Evolutionary conservation across 2,329 filamentous ascomycete species (phyloP), one percentile per base, ranked within the genome.

Genomic region (Sporothrix variecibatus): DNA sequence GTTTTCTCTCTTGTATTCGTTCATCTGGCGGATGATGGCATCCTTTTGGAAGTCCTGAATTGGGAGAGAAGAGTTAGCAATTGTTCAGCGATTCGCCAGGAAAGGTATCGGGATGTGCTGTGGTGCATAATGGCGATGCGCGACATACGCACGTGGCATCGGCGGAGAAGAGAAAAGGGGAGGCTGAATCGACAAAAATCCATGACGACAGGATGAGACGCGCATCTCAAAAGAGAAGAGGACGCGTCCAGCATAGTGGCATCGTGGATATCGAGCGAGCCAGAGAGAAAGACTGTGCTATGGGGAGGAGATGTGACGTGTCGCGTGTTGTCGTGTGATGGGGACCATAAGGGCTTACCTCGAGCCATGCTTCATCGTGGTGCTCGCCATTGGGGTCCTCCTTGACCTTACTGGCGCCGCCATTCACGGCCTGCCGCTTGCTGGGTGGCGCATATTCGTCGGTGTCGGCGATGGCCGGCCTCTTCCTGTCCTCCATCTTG

Each of bases 401-500:
- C 76, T 87, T 87, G 78, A 83, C 81, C 78, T 88, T 89, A 80
- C 85, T 87, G 77, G 87, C 85, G 77, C 87, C 85, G 80, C 94
- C 94, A 87, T 97, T 98, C 78, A 95, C 89, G 73, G 94, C 93
- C 83, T 97, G 93, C 84, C 94, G 92, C 88, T 98, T 99, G 81
- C 91, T 93, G 28, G 95, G 95, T 78, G 95, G 95, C 78, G 93
- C 93, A 81, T 93, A 87, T 79, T 98, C 94, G 83, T 96, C 93
- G 80, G 90, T 86, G 81, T 92, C 93, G 84, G 90, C 88, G 79
- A 92, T 89, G 81, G 94, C 93, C 81, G 94, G 93, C 90, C 96
- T 91, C 90, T 99, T 99, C 90, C 96, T 94, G 87, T 98, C 96
- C 89, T 99, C 96, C 95, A 98, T 99, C 90, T 96, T 97, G 87